phyloP scores from a whole-genome alignment of 2,329 filamentous ascomycete species.

The Pestalotiopsis fici region DNA sequence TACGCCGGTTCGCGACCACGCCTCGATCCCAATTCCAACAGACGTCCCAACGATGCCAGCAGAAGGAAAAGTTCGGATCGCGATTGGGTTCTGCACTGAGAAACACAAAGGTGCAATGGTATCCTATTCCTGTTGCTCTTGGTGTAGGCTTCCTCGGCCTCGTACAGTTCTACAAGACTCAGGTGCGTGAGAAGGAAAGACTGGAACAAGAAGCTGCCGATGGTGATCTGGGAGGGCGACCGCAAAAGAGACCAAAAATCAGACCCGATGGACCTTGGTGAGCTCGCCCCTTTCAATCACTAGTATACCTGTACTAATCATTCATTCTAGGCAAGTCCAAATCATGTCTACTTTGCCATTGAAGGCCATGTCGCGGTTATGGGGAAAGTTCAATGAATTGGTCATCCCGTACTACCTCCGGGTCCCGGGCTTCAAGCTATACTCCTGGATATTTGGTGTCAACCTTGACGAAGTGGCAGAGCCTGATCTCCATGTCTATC shows the following conservation, averaged over 20 bases:
- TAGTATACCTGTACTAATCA: not conserved
- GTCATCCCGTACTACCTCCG: constrained; percentile 86
- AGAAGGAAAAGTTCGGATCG: constrained; percentile 46
- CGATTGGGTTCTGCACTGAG: constrained; percentile 50
- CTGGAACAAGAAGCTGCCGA: constrained; percentile 45
- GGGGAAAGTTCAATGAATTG: constrained; percentile 90
- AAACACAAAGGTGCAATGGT: constrained; percentile 74
- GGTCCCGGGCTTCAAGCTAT: constrained; percentile 87
- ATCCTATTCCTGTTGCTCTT: constrained; percentile 83
- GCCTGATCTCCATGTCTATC: constrained; percentile 83
- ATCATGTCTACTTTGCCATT: constrained; percentile 91
- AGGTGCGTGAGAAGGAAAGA: constrained; percentile 54
- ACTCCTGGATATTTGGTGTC: constrained; percentile 89
- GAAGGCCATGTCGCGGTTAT: constrained; percentile 85
- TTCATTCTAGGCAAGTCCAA: constrained; percentile 70
- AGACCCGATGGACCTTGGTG: constrained; percentile 84
- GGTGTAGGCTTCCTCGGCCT: constrained; percentile 83
- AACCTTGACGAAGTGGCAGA: constrained; percentile 86
- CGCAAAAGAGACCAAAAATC: constrained; percentile 61
- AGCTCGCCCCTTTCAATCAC: constrained; percentile 12
- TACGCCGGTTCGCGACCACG: constrained; percentile 22
- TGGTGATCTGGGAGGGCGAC: constrained; percentile 38
- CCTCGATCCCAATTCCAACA: constrained; percentile 40
- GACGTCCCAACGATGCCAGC: constrained; percentile 42
- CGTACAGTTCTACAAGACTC: constrained; percentile 81